Evolutionary conservation across 108 stramenopile species (phyloP).

Genomic region (Nitzschia sp.): DNA sequence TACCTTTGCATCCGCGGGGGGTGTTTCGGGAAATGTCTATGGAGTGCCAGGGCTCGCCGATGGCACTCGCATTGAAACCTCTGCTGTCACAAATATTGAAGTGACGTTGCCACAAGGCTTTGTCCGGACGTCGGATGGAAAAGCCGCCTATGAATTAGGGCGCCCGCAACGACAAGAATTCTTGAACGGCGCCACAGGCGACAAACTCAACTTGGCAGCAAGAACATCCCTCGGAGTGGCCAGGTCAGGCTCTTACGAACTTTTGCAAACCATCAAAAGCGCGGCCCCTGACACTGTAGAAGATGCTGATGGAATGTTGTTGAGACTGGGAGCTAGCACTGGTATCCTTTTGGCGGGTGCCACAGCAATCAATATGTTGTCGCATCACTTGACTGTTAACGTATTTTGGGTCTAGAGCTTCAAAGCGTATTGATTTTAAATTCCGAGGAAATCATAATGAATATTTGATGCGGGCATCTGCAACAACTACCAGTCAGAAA

Average conservation of each 20-base stretch:
- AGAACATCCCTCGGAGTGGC: neutral
- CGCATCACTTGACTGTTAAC: constrained; percentile 89
- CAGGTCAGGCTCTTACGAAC: neutral
- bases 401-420: constrained; percentile 81
- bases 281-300: neutral
- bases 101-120: constrained; percentile 67
- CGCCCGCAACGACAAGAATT: constrained; percentile 25
- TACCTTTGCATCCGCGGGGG: constrained; percentile 64
- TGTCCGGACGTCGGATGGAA: constrained; percentile 56
- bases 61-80: constrained; percentile 68
- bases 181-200: constrained; percentile 31
- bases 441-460: too few relatives aligned
- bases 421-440: too few relatives aligned
- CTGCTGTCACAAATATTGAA: constrained; percentile 47
- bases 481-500: too few relatives aligned
- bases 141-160: constrained; percentile 69
- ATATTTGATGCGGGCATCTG: too few relatives aligned
- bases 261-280: constrained; percentile 2
- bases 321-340: constrained; percentile 59
- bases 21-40: constrained; percentile 60
- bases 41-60: constrained; percentile 74
- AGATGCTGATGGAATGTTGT: constrained; percentile 26
- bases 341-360: constrained; percentile 69
- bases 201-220: neutral
- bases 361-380: constrained; percentile 65